These are phyloP conservation scores for Wickerhamomyces silvicola DNA, from an alignment of 805 yeast genomes.

Conservation along the genomic window DNA sequence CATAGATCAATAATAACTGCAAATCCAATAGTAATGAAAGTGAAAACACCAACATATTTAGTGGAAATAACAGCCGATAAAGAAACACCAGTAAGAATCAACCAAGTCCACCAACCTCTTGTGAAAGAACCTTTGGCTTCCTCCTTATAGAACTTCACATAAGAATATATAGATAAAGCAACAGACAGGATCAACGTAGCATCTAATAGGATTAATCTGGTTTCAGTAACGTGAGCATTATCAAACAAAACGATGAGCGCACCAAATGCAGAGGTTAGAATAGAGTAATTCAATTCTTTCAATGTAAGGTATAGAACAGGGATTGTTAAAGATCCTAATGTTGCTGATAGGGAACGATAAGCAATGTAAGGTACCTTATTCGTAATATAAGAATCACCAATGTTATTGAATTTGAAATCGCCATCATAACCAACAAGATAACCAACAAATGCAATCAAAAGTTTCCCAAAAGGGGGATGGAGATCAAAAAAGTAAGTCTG, in stretches of 20 bases:
- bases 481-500: constrained; percentile 92
- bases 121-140: constrained; percentile 64
- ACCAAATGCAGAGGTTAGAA: constrained; percentile 74
- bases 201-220: constrained; percentile 86
- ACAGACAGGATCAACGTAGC: constrained; percentile 82
- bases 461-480: constrained; percentile 97
- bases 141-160: constrained; percentile 68
- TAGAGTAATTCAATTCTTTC: constrained; percentile 77
- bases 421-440: constrained; percentile 88
- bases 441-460: constrained; percentile 86
- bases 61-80: constrained; percentile 91
- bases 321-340: constrained; percentile 75
- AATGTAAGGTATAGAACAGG: constrained; percentile 80
- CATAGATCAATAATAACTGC: constrained; percentile 86
- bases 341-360: constrained; percentile 70
- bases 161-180: constrained; percentile 71
- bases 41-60: constrained; percentile 92
- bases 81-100: constrained; percentile 73
- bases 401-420: constrained; percentile 81
- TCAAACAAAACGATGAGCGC: constrained; percentile 74
- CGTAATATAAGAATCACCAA: constrained; percentile 75
- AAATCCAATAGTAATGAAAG: constrained; percentile 79
- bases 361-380: constrained; percentile 84
- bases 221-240: constrained; percentile 85
- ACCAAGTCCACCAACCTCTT: constrained; percentile 81